phyloP scores from a whole-genome alignment of 192 early-diverging fungal species.

The Entomortierella parvispora region DNA sequence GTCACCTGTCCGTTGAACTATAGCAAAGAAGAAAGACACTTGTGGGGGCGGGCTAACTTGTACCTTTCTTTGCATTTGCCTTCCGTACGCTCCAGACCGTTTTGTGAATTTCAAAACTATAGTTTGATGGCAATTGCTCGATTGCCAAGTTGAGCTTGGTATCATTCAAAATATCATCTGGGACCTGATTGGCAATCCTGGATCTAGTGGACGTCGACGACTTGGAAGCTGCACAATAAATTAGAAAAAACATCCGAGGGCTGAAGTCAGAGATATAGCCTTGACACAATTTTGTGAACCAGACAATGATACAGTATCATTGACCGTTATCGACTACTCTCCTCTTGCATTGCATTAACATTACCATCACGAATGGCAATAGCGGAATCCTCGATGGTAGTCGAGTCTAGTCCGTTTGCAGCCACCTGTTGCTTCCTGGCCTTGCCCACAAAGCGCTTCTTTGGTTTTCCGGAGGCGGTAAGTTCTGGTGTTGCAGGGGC shows the following conservation, averaged over 20 bases:
- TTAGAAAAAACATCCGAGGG: background rate
- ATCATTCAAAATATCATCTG: slow-evolving; percentile 86
- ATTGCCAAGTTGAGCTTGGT: slow-evolving; percentile 86
- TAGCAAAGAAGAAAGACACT: background rate
- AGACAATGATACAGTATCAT: background rate
- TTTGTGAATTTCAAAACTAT: slow-evolving; percentile 99
- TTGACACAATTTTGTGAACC: too few relatives aligned
- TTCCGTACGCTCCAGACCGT: slow-evolving; percentile 89
- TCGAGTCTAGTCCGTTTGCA: slow-evolving; percentile 19
- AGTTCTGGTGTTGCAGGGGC: slow-evolving; percentile 12
- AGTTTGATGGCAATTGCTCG: slow-evolving; percentile 89
- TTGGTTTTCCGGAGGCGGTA: slow-evolving; percentile 52
- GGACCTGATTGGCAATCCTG: slow-evolving; percentile 80
- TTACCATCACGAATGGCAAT: slow-evolving; percentile 58
- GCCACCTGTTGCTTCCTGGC: slow-evolving; percentile 44
- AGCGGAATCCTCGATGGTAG: slow-evolving; percentile 61
- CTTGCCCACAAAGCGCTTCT: slow-evolving; percentile 63
- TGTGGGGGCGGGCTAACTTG: background rate
- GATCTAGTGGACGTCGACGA: slow-evolving; percentile 17
- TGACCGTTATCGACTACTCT: background rate
- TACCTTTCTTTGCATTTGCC: slow-evolving; percentile 77
- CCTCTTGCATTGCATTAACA: too few relatives aligned
- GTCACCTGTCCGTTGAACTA: too few relatives aligned
- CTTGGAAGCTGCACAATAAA: slow-evolving; percentile 23
- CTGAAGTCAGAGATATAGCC: background rate